Conservation (phyloP, 2,329 filamentous ascomycete species). For the Aspergillus uvarum region DNA sequence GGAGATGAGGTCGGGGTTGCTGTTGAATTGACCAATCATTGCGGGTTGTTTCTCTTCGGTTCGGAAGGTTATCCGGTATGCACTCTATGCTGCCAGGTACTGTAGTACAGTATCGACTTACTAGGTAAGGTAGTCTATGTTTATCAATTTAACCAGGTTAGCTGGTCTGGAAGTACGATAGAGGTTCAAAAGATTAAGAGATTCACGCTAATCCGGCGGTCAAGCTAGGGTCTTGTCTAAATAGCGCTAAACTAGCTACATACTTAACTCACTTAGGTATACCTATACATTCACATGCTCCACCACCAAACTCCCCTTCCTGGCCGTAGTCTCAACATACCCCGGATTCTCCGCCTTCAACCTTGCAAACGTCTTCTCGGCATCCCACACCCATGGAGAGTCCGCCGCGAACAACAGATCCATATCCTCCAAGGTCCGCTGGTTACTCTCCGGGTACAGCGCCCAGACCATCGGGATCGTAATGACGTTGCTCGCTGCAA, state of each 20-base stretch:
- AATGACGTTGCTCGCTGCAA: conserved; percentile 65
- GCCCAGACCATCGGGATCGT: conserved; percentile 71
- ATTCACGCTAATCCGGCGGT: too few species aligned
- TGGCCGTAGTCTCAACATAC: conserved; percentile 40
- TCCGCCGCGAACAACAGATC: conserved; percentile 68
- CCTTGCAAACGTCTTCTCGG: conserved; percentile 63
- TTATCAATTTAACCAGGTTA: too few species aligned
- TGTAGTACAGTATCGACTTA: too few species aligned
- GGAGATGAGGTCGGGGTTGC: not conserved
- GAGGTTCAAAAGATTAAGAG: too few species aligned
- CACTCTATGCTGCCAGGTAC: not conserved
- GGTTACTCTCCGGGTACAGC: conserved; percentile 71
- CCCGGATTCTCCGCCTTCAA: conserved; percentile 62
- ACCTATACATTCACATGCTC: conserved; percentile 7
- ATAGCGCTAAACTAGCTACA: too few species aligned
- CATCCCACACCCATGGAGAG: conserved; percentile 69
- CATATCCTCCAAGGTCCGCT: conserved; percentile 73
- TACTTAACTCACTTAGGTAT: too few species aligned
- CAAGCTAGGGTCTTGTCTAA: too few species aligned
- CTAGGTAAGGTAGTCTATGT: not conserved
- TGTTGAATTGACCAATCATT: not conserved
- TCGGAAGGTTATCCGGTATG: not conserved
- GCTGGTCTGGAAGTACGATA: too few species aligned
- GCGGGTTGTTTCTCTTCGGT: not conserved
- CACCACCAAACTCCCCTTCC: conserved; percentile 31